phyloP scores from a whole-genome alignment of 164 flowering plant genomes.

The Berberis thunbergii region DNA sequence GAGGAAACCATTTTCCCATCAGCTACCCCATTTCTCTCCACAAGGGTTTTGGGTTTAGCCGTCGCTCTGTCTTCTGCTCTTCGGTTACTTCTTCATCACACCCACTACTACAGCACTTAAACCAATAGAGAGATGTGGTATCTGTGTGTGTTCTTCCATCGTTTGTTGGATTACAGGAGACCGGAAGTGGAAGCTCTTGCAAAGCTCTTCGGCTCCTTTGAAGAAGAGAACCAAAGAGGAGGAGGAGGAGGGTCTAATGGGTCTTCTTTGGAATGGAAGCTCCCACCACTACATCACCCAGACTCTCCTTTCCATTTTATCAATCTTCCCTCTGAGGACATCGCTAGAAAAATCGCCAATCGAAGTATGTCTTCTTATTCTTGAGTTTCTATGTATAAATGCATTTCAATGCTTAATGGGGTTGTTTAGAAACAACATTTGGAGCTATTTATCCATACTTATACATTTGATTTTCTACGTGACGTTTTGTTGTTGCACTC shows the following conservation, averaged over 20 bases:
- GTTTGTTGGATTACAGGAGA: slow-evolving; percentile 78
- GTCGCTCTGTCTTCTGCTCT: too few species aligned
- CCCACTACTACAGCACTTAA: too few species aligned
- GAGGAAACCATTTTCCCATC: too few species aligned
- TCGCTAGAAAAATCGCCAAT: slow-evolving; percentile 59
- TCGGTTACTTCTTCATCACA: too few species aligned
- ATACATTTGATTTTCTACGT: too few species aligned
- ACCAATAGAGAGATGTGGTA: slow-evolving; percentile 47
- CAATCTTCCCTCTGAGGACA: slow-evolving; percentile 69
- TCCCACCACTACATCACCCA: slow-evolving; percentile 43
- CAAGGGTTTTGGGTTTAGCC: too few species aligned
- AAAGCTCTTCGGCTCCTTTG: slow-evolving; percentile 39
- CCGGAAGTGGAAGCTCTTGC: slow-evolving; percentile 93
- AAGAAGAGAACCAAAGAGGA: not conserved
- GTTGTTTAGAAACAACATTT: too few species aligned
- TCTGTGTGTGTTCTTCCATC: slow-evolving; percentile 85
- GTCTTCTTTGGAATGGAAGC: slow-evolving; percentile 51
- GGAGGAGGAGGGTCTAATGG: not conserved
- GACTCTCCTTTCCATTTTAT: slow-evolving; percentile 93
- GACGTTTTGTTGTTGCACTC: too few species aligned
- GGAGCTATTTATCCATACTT: too few species aligned
- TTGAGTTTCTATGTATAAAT: not conserved
- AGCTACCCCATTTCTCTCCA: too few species aligned
- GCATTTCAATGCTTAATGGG: not conserved
- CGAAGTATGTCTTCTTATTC: slow-evolving; percentile 44